A percentile compares a stretch with the other conserved stretches of the same genome.
Evolutionary conservation across 768 basidiomycete genomes (phyloP).

Genomic region (Trametes cubensis): DNA sequence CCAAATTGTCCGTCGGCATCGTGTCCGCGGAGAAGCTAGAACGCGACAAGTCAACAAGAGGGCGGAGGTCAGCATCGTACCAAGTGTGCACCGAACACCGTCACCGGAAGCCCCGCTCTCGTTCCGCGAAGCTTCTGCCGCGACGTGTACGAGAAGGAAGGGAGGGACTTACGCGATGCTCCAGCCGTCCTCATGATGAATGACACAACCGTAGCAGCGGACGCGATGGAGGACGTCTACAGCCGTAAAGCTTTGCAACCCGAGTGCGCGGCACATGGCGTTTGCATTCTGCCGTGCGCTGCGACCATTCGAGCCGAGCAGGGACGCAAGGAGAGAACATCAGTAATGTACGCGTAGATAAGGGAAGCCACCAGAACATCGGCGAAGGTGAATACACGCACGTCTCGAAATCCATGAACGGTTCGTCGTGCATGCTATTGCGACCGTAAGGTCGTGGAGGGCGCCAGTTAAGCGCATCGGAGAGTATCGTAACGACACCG

Average conservation of each 20-base stretch:
- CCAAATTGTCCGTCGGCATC: constrained; percentile 68
- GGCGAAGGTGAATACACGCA: neutral
- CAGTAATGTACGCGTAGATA: neutral
- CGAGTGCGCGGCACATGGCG: constrained; percentile 54
- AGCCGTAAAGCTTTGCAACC: constrained; percentile 61
- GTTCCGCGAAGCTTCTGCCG: constrained; percentile 1
- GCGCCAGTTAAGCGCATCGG: constrained; percentile 56
- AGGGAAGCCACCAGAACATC: neutral
- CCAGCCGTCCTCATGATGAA: constrained; percentile 75
- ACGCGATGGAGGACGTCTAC: constrained; percentile 77
- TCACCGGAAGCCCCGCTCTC: neutral
- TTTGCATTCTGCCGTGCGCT: constrained; percentile 49
- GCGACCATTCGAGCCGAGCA: neutral
- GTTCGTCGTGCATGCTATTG: constrained; percentile 17
- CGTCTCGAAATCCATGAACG: constrained; percentile 23
- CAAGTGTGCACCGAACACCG: neutral
- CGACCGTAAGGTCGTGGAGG: constrained; percentile 37
- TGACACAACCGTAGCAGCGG: constrained; percentile 68
- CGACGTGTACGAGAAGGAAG: neutral
- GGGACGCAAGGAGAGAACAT: neutral
- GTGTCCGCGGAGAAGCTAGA: constrained; percentile 92
- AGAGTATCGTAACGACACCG: constrained; percentile 56
- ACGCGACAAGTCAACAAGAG: neutral
- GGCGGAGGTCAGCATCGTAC: constrained; percentile 23
- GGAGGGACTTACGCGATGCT: constrained; percentile 62